Base-by-base conservation (phyloP, 139 green algal species). In the Chlamydomonas sp. region DNA sequence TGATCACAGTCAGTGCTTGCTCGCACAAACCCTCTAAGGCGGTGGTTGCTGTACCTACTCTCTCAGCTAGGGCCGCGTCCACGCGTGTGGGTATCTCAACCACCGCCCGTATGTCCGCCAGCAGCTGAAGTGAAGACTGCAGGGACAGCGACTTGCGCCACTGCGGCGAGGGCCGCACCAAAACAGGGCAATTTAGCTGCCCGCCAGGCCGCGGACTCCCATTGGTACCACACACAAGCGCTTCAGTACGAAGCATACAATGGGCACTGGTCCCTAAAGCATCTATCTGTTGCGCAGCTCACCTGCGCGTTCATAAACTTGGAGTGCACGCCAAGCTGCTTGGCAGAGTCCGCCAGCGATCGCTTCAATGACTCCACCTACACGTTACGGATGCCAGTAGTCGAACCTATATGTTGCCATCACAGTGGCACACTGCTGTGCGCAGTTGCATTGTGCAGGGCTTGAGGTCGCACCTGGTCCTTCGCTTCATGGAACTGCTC, bases 401-500 rank as follows among this genome's bases (percentile, higher is more conserved):
- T 15, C n/a, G 74, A 16, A 58, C 14, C n/a, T 9, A 16, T 12
- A 79, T 12, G 14, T 17, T 60, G n/a, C 68, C 68, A 75, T n/a
- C 71, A 6, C 12, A 6, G 5, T 6, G 17, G 71, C 71, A 17
- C n/a, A 79, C 14, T 17, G 10, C 66, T 20, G 14, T 72, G 66
- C 66, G 66, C 66, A 20, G 66, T 15, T 20, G 14, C 14, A 12
- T 15, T 12, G 66, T 15, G 15, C 14, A 12, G 66, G 66, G 66
- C 12, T 72, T 72, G 14, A 15, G 66, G 6, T 6, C 88, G 2
- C 62, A 94, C 92, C 91, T 97, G 94, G 57, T 94, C 80, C 81
- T 94, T 95, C 0, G 94, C 89, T 3, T 97, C 93, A 10, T 89
- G 75, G 86, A 98, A 98, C 9, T 97, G 93, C 62, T 93, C 85